Base-by-base conservation (phyloP, 768 basidiomycete species). In the Paxillus involutus region DNA sequence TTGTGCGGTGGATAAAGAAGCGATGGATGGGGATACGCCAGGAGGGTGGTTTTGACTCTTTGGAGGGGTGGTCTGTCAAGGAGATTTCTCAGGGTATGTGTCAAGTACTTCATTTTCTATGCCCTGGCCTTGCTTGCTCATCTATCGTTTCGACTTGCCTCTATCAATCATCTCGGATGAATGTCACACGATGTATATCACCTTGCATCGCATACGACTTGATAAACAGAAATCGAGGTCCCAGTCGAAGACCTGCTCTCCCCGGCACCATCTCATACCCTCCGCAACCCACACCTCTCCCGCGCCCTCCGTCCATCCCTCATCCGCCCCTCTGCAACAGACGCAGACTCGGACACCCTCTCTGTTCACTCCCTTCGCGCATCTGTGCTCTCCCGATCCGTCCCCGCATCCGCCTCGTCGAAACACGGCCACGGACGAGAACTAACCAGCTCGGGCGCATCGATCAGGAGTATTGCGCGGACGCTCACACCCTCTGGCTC, bases 51-150 rank as follows among this genome's bases (percentile, higher is more conserved):
- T 96, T 98, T 61, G 86, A 88, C 47, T 65, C 72, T 4, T 76
- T 98, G n/a, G 92, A 96, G 46, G 80, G 79, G 4, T 97, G 93
- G 92, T 85, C 89, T 0, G 67, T 95, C 50, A 88, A 92, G 66
- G 96, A 98, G 64, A 92, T 98, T 39, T 68, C 70, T 3, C 70
- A 68, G 58, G 70, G 70, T 70, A 35, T 13, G 60, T 21, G 41
- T 32, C 24, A 32, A 30, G 44, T 48, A 13, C 46, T 17, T 24
- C 5, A 12, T 37, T 47, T 35, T 43, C 14, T 14, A 39, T 35
- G 35, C n/a, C 32, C 11, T 24, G 32, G 13, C n/a, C 14, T 51
- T 9, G 5, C 24, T 33, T 47, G 44, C 35, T 47, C 36, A 47
- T 33, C 24, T 9, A 49, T 21, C 11, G 3, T 12, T 32, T 26